These are phyloP conservation scores for Coemansia sp. DNA, from an alignment of 371 early-diverging fungal species.

Conservation along the genomic window DNA sequence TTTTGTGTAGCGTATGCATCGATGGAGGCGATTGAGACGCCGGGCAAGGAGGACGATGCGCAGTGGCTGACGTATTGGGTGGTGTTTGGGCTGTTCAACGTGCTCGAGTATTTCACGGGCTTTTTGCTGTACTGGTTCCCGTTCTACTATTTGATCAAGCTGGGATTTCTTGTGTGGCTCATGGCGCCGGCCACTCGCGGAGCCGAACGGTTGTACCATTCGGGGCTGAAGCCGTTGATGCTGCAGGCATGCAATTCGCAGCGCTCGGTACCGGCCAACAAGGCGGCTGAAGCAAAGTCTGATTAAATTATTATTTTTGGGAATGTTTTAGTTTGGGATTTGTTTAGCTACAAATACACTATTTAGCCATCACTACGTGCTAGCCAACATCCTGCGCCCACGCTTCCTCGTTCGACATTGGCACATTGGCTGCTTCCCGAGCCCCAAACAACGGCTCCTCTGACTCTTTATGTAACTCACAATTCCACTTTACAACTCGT, in stretches of 20 bases:
- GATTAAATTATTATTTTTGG: constrained; percentile 14
- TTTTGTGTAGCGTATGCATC: constrained; percentile 70
- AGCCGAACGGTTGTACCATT: constrained; percentile 42
- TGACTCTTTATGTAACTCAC: constrained; percentile 35
- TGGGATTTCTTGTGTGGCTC: constrained; percentile 79
- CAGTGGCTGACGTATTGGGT: constrained; percentile 85
- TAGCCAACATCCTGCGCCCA: constrained; percentile 35
- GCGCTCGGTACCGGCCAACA: constrained; percentile 2
- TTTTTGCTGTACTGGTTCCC: constrained; percentile 85
- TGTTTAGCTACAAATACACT: too few relatives aligned
- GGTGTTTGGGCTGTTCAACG: constrained; percentile 80
- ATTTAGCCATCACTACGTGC: too few relatives aligned
- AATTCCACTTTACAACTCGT: constrained; percentile 41
- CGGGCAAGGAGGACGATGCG: constrained; percentile 74
- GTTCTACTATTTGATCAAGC: constrained; percentile 92
- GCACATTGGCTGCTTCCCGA: neutral
- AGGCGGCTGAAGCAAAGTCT: constrained; percentile 16
- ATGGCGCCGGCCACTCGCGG: constrained; percentile 70
- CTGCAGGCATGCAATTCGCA: constrained; percentile 13
- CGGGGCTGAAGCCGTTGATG: constrained; percentile 26
- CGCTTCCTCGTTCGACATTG: constrained; percentile 30
- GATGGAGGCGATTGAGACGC: constrained; percentile 86
- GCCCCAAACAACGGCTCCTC: constrained; percentile 15
- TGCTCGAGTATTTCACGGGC: constrained; percentile 84
- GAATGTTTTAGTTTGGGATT: too few relatives aligned